Conservation (phyloP, 116 monocot species). For the Posidonia oceanica region DNA sequence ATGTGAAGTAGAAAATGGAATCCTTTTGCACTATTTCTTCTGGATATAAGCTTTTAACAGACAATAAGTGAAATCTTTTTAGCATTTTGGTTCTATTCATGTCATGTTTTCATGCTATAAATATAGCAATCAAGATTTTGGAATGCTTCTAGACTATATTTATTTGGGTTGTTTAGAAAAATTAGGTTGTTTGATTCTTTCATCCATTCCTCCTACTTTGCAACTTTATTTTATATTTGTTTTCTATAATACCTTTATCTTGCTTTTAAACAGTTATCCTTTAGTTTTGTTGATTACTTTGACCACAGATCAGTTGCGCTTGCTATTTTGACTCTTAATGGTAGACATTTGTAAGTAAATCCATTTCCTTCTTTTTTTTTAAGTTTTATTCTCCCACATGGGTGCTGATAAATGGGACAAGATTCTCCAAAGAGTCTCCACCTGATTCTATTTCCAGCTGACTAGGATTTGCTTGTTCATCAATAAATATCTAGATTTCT, state of each 20-base stretch:
- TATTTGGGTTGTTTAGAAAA: not conserved
- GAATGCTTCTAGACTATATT: not conserved
- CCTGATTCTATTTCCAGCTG: not conserved
- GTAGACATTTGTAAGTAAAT: constrained; percentile 66
- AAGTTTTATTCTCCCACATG: constrained; percentile 1
- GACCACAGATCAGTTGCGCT: constrained; percentile 80
- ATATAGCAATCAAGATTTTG: not conserved
- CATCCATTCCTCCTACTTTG: not conserved
- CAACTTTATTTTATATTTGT: not conserved
- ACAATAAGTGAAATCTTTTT: too few relatives aligned
- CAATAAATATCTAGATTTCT: not conserved
- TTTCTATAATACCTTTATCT: not conserved
- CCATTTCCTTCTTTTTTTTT: not conserved
- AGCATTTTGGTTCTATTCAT: too few relatives aligned
- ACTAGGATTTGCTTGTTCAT: not conserved
- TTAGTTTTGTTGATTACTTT: constrained; percentile 85
- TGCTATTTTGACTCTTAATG: constrained; percentile 75
- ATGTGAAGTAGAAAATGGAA: too few relatives aligned
- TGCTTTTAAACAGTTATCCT: constrained; percentile 57
- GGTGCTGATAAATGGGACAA: not conserved
- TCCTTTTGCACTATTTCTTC: not conserved
- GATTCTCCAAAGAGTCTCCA: not conserved
- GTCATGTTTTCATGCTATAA: too few relatives aligned
- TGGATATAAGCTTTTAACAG: too few relatives aligned
- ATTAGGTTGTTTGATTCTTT: too few relatives aligned